Conservation (phyloP, 106 monocot species). For the Dactylorhiza incarnata region DNA sequence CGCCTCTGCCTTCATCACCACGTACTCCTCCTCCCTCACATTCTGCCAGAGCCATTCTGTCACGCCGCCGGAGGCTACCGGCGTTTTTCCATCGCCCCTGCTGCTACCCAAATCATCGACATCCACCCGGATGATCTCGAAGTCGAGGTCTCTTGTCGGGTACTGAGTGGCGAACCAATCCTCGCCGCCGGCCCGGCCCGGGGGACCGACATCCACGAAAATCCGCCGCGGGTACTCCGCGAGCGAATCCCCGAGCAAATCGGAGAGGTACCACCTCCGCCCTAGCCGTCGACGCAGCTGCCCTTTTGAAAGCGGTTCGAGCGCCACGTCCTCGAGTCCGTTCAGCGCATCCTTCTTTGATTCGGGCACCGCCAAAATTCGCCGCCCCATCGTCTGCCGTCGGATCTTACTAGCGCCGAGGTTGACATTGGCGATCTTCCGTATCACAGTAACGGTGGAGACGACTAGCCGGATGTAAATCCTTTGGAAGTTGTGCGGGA, state of each 20-base stretch:
- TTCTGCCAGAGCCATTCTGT: constrained; percentile 49
- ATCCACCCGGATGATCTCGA: constrained; percentile 62
- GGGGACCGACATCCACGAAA: constrained; percentile 44
- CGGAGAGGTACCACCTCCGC: constrained; percentile 43
- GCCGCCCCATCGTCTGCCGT: constrained; percentile 5
- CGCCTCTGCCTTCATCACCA: constrained; percentile 80
- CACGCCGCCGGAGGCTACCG: constrained; percentile 11
- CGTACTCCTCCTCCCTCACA: constrained; percentile 60
- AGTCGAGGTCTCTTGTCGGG: constrained; percentile 34
- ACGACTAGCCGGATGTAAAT: constrained; percentile 34
- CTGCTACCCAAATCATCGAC: background rate
- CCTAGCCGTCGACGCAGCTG: constrained; percentile 2
- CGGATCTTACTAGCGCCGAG: background rate
- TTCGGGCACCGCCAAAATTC: constrained; percentile 33
- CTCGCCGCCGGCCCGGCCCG: background rate
- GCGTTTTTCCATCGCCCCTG: background rate
- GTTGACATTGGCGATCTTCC: constrained; percentile 12
- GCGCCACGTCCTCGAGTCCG: constrained; percentile 47
- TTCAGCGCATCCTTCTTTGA: constrained; percentile 42
- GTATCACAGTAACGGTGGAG: constrained; percentile 37
- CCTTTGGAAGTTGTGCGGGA: constrained; percentile 27
- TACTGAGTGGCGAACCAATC: constrained; percentile 58
- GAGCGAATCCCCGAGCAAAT: constrained; percentile 44
- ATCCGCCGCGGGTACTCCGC: constrained; percentile 40
- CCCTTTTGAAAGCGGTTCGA: constrained; percentile 44